Evolutionary conservation across 495 filamentous ascomycete species (phyloP).

Genomic region (Pyrenula massariospora): DNA sequence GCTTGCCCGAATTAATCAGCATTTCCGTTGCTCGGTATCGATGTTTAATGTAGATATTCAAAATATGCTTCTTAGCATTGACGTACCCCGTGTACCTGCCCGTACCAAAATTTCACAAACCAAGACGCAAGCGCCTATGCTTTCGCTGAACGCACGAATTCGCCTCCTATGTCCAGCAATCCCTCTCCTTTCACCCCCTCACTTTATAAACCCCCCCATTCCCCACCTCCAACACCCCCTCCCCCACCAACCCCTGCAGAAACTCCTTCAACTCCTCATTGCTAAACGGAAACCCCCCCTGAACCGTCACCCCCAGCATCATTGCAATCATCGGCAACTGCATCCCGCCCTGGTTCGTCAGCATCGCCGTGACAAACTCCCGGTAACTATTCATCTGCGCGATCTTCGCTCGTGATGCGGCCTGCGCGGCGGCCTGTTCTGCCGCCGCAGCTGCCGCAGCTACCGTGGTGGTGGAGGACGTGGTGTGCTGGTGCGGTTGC

Average conservation of each 20-base stretch:
- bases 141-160: too few species aligned
- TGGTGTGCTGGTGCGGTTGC: slow-evolving; percentile 13
- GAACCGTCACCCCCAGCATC: slow-evolving; percentile 87
- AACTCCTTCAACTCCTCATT: slow-evolving; percentile 69
- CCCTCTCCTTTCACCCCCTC: slow-evolving; percentile 17
- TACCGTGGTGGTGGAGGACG: slow-evolving; percentile 8
- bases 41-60: too few species aligned
- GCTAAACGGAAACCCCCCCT: slow-evolving; percentile 75
- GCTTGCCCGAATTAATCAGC: too few species aligned
- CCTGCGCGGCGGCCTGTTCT: slow-evolving; percentile 30
- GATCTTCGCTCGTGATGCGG: slow-evolving; percentile 38
- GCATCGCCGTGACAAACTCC: slow-evolving; percentile 86
- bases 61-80: too few species aligned
- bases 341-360: slow-evolving; percentile 83
- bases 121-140: too few species aligned
- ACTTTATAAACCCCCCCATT: slow-evolving; percentile 58
- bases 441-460: slow-evolving; percentile 41
- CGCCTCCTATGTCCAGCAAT: too few species aligned
- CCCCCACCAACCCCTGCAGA: slow-evolving; percentile 58
- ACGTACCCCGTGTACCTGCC: too few species aligned
- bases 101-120: too few species aligned
- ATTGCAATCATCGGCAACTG: slow-evolving; percentile 68
- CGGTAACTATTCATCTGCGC: slow-evolving; percentile 79
- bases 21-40: too few species aligned
- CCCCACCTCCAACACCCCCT: slow-evolving; percentile 57